Evolutionary conservation across 192 early-diverging fungal species (phyloP).

Genomic region (Backusella macrospora): DNA sequence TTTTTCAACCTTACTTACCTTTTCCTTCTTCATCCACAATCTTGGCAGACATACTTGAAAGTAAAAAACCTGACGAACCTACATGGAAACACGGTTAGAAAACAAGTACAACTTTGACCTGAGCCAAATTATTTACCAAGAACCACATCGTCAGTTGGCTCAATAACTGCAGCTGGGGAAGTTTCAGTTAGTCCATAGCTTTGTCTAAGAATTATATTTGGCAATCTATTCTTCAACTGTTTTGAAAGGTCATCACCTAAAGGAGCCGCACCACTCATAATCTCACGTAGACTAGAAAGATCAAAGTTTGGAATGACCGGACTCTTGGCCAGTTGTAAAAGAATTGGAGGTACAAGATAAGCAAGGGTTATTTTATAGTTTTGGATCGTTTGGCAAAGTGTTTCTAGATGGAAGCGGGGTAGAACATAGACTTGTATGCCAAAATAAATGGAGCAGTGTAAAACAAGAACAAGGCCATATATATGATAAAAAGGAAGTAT

Average conservation of each 20-base stretch:
- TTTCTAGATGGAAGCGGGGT: constrained; percentile 60
- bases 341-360: constrained; percentile 82
- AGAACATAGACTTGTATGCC: constrained; percentile 54
- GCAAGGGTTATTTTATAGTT: constrained; percentile 71
- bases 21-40: constrained; percentile 73
- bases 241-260: constrained; percentile 50
- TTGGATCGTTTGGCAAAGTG: constrained; percentile 71
- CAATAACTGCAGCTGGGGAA: constrained; percentile 51
- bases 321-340: constrained; percentile 64
- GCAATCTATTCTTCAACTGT: constrained; percentile 36
- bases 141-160: constrained; percentile 25
- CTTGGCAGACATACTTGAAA: constrained; percentile 74
- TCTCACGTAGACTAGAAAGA: constrained; percentile 51
- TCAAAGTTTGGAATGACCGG: constrained; percentile 68
- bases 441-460: constrained; percentile 33
- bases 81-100: background rate
- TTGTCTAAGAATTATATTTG: constrained; percentile 48
- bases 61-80: constrained; percentile 68
- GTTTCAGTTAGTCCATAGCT: constrained; percentile 80
- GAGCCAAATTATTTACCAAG: constrained; percentile 32
- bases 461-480: constrained; percentile 16
- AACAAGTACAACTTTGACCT: background rate
- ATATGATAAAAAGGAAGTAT: constrained; percentile 38
- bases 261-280: constrained; percentile 72
- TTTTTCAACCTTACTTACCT: constrained; percentile 26